phyloP scores from a whole-genome alignment of 306 rosid species.

The Luffa aegyptiaca region DNA sequence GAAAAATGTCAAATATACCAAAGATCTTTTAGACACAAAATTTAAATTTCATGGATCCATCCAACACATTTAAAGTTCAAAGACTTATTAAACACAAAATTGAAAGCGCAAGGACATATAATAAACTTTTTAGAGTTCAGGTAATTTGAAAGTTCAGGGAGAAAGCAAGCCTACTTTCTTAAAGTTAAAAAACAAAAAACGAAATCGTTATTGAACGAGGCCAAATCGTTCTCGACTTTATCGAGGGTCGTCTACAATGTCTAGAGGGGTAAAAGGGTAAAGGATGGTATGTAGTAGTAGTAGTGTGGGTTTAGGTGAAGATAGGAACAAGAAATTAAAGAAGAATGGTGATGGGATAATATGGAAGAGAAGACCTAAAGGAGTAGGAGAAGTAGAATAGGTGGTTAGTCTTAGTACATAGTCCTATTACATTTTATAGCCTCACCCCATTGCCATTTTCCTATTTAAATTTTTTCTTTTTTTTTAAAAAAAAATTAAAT shows the following conservation, averaged over 20 bases:
- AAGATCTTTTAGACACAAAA: too few species aligned
- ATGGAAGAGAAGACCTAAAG: background rate
- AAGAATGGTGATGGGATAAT: background rate
- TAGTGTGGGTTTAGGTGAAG: background rate
- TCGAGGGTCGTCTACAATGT: background rate
- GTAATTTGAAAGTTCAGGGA: too few species aligned
- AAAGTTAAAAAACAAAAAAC: too few species aligned
- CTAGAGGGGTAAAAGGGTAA: background rate
- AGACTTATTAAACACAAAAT: too few species aligned
- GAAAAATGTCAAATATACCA: too few species aligned
- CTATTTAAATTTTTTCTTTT: background rate
- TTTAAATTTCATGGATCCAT: too few species aligned
- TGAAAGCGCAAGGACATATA: too few species aligned
- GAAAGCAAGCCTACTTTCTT: too few species aligned
- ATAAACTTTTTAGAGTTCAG: too few species aligned
- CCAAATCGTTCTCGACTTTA: background rate
- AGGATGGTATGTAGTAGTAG: background rate
- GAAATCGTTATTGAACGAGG: background rate
- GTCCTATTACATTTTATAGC: background rate
- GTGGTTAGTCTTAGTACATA: slow-evolving; percentile 1
- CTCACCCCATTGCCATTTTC: background rate
- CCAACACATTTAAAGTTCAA: too few species aligned
- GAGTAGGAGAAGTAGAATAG: background rate
- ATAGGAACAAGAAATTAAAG: background rate
- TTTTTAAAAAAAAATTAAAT: background rate